Evolutionary conservation across 2,329 filamentous ascomycete genomes (phyloP), one percentile per base, ranked within the genome.

Genomic region (Chaetomiaceae sp.): DNA sequence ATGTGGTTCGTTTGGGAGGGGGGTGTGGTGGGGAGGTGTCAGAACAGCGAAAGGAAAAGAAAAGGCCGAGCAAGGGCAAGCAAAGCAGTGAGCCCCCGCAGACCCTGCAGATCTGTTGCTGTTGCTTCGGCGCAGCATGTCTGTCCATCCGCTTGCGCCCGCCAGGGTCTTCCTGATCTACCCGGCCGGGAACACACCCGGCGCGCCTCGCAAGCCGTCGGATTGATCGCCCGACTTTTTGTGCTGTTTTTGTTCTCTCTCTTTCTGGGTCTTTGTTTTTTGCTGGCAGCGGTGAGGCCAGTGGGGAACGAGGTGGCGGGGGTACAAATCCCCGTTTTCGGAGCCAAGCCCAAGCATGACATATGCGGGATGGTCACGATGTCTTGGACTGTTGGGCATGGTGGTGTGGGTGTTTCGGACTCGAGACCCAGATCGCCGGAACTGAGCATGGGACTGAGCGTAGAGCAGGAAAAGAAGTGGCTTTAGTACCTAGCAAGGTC

Each of bases 401-500:
- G 22, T 17, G 18, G 32, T 7, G 24, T 39, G 30, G 34, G 17
- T 29, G 22, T 15, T 38, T 38, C 38, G 20, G 33, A 29, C 1
- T n/a, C 24, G 30, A 32, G 33, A 29, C 1, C 17, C 24, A 22
- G 34, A 39, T 18, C 32, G 12, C 26, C 19, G 43, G n/a, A 42
- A 36, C 26, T 39, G 35, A 15, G 29, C 40, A 50, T 52, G 41
- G 45, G 42, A 42, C 40, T 42, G 32, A 32, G 29, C 42, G 38
- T 20, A 20, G 18, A 37, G 41, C 50, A 52, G 50, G 35, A 42
- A 18, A 46, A 39, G 51, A 52, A 53, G 47, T 52, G 42, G 36
- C 51, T 43, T 45, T 57, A n/a, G 53, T 59, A 63, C 61, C 60
- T 60, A 38, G 61, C 58, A 46, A 63, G 61, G 50, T 63, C 61